phyloP scores from a whole-genome alignment of 2,329 filamentous ascomycete species.

The Graphilbum sp. region DNA sequence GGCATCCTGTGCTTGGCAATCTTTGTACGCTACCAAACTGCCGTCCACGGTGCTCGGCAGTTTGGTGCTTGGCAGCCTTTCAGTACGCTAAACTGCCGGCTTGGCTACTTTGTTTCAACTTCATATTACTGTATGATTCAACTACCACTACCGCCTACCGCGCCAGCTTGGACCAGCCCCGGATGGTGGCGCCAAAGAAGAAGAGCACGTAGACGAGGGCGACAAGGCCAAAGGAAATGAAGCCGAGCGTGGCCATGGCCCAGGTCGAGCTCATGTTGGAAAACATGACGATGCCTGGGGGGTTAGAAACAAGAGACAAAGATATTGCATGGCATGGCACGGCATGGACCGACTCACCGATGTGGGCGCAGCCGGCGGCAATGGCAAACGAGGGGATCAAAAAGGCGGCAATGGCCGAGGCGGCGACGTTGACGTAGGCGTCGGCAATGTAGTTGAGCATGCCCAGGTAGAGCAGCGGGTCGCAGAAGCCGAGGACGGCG shows the following conservation, averaged over 20 bases:
- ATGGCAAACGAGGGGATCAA: conserved; percentile 4
- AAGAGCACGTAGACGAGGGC: conserved; percentile 5
- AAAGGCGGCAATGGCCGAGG: conserved; percentile 4
- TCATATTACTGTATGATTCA: too few relatives aligned
- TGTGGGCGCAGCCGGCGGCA: conserved; percentile 3
- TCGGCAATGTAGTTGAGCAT: conserved; percentile 6
- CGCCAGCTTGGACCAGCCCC: conserved; percentile 4
- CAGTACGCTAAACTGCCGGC: too few relatives aligned
- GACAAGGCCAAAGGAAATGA: conserved; percentile 4
- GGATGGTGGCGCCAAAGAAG: conserved; percentile 2
- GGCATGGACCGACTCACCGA: background rate
- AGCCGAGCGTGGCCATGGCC: conserved; percentile 5
- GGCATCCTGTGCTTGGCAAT: too few relatives aligned
- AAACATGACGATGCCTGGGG: conserved; percentile 5
- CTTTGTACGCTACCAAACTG: too few relatives aligned
- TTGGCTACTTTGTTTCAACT: too few relatives aligned
- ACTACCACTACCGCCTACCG: background rate
- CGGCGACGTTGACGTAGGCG: conserved; percentile 2
- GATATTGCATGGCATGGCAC: too few relatives aligned
- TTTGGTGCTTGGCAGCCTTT: too few relatives aligned
- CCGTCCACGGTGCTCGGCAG: too few relatives aligned
- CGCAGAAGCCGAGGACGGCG: conserved; percentile 5
- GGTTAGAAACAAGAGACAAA: too few relatives aligned
- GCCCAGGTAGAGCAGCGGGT: conserved; percentile 4
- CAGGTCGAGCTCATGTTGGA: conserved; percentile 4